Conservation (phyloP, 345 rosid genomes). For the Hibiscus tridactylites region DNA sequence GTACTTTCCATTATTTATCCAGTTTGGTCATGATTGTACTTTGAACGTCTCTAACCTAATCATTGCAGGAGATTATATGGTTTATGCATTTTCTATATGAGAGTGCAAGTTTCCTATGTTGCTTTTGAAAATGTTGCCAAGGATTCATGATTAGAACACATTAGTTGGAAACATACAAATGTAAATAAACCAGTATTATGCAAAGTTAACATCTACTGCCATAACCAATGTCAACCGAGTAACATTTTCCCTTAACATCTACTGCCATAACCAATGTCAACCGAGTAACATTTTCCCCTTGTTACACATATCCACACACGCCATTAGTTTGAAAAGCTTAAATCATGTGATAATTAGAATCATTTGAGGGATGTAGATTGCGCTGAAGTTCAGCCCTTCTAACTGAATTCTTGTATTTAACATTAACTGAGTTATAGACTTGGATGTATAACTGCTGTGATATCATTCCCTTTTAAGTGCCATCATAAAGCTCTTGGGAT, state of each 20-base stretch:
- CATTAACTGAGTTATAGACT: not conserved
- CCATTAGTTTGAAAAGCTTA: not conserved
- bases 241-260: not conserved
- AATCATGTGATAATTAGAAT: not conserved
- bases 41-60: not conserved
- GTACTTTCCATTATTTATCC: not conserved
- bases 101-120: not conserved
- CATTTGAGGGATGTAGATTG: not conserved
- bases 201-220: not conserved
- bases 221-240: not conserved
- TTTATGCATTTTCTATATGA: not conserved
- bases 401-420: not conserved
- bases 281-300: not conserved
- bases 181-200: not conserved
- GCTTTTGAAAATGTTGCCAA: not conserved
- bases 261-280: not conserved
- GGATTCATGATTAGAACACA: not conserved
- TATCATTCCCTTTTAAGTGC: not conserved
- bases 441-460: not conserved
- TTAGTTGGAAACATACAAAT: not conserved
- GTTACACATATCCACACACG: not conserved
- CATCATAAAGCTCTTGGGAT: not conserved
- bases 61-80: not conserved
- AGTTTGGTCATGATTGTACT: not conserved
- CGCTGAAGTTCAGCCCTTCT: not conserved